A percentile compares a stretch with the other conserved stretches of the same genome.
Conservation (phyloP, 169 alveolate species). For the Eimeria brunetti region DNA sequence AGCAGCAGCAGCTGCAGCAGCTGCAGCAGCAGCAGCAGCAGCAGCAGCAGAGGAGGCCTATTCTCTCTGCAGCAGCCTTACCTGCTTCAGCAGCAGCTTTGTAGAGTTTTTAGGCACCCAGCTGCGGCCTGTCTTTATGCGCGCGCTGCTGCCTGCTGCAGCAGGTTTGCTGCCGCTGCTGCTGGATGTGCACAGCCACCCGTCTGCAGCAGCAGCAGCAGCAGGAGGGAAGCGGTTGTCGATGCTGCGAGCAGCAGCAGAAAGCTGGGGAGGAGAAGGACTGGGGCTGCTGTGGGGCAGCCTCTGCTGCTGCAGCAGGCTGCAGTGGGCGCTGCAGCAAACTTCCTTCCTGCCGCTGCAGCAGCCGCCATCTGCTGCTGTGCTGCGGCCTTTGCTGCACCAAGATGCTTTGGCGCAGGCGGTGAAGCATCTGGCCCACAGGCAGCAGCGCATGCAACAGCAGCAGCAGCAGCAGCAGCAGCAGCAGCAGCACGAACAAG, state of each 20-base stretch:
- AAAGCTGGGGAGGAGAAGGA: constrained; percentile 55
- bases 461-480: constrained; percentile 9
- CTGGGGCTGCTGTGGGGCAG: constrained; percentile 50
- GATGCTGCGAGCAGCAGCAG: constrained; percentile 44
- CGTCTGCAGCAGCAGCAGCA: constrained; percentile 42
- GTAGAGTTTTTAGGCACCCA: constrained; percentile 62
- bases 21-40: constrained; percentile 51
- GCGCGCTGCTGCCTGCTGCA: constrained; percentile 75
- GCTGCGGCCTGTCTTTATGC: constrained; percentile 73
- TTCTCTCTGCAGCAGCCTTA: constrained; percentile 36
- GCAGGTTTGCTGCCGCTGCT: constrained; percentile 76
- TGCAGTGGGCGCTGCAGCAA: constrained; percentile 76
- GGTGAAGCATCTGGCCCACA: constrained; percentile 19
- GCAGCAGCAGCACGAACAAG: not conserved
- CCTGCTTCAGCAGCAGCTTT: not conserved
- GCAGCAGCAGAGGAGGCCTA: constrained; percentile 64
- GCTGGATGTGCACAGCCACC: not conserved
- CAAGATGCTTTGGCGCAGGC: constrained; percentile 22
- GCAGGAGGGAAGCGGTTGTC: not conserved
- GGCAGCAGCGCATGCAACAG: constrained; percentile 24
- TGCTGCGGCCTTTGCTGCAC: constrained; percentile 52
- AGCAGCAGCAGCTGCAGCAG: constrained; percentile 45
- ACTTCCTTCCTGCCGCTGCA: constrained; percentile 74
- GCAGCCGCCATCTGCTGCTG: constrained; percentile 63
- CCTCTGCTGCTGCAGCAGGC: constrained; percentile 70